These are phyloP conservation scores for Jackrogersella minutella DNA, from an alignment of 495 filamentous ascomycete species.

Conservation along the genomic window DNA sequence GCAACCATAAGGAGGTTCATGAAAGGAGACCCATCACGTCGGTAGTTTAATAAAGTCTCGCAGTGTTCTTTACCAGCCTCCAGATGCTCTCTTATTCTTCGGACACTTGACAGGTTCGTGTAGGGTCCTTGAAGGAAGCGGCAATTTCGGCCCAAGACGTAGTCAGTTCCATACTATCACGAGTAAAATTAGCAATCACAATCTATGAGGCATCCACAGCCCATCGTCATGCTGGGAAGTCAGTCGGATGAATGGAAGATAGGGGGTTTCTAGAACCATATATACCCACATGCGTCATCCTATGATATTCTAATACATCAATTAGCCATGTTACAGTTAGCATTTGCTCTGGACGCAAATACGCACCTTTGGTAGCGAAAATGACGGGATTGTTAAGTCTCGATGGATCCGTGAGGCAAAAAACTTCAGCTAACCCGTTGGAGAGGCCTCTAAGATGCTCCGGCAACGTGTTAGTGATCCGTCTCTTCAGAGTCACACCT, in stretches of 20 bases:
- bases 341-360: not conserved
- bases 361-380: constrained; percentile 77
- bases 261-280: not conserved
- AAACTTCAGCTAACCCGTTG: constrained; percentile 78
- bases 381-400: constrained; percentile 78
- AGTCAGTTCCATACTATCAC: constrained; percentile 60
- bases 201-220: not conserved
- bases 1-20: constrained; percentile 73
- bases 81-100: constrained; percentile 64
- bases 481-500: constrained; percentile 61
- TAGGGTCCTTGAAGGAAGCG: constrained; percentile 70
- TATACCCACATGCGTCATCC: constrained; percentile 59
- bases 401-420: constrained; percentile 79
- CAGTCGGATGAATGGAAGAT: not conserved
- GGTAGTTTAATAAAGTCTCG: constrained; percentile 74
- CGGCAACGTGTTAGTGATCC: constrained; percentile 65
- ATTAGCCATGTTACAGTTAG: constrained; percentile 10
- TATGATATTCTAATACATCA: constrained; percentile 60
- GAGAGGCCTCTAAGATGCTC: constrained; percentile 63
- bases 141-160: constrained; percentile 68
- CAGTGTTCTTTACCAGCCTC: constrained; percentile 67
- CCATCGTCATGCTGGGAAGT: not conserved
- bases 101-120: constrained; percentile 58
- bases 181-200: not conserved
- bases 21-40: constrained; percentile 70